Evolutionary conservation across 139 green algal species (phyloP), one percentile per base, ranked within the genome.

Genomic region (Trebouxia sp.): DNA sequence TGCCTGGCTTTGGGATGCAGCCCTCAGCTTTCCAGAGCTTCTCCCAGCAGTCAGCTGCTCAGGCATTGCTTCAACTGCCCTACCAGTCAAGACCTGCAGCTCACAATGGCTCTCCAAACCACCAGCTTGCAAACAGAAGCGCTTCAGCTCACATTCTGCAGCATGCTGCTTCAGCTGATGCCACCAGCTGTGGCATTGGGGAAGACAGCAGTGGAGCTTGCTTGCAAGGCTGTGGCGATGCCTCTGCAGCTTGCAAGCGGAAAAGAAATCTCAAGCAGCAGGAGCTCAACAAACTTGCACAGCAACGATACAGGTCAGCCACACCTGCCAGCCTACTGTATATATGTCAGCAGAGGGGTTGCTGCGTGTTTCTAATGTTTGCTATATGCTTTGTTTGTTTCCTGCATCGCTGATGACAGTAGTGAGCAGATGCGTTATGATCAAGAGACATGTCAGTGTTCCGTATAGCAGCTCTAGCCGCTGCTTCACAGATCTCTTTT

Each of bases 1-100:
- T 43, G 14, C 55, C 55, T 66, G 55, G 55, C 26, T 45, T 72
- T 45, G 20, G 62, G 4, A 32, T 72, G 37, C 62, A 72, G 35
- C 62, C 62, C 1, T 72, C 62, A 42, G 62, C 62, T 14, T 72
- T 72, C 24, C 62, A 72, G 43, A 72, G 32, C 62, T 72, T 72
- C 62, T 72, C 62, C 12, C 62, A 72, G 62, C 62, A 72, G 62
- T 72, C 62, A 72, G 62, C 62, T 45, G 62, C 62, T 72, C 62
- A 72, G 62, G 62, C 62, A 28, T 72, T 72, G 35, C 62, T 72
- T 35, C 62, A 72, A 43, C 32, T 72, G 35, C 62, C 62, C 26
- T 72, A 72, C 28, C 62, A 72, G 62, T 45, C 62, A 45, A 72
- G 62, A 17, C 28, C 62, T 28, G 42, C 62, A 30, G 62, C 62